Percentiles rank a stretch among this genome's conserved stretches.
phyloP scores from a whole-genome alignment of 2,329 filamentous ascomycete species.

The Diaporthe vexans region DNA sequence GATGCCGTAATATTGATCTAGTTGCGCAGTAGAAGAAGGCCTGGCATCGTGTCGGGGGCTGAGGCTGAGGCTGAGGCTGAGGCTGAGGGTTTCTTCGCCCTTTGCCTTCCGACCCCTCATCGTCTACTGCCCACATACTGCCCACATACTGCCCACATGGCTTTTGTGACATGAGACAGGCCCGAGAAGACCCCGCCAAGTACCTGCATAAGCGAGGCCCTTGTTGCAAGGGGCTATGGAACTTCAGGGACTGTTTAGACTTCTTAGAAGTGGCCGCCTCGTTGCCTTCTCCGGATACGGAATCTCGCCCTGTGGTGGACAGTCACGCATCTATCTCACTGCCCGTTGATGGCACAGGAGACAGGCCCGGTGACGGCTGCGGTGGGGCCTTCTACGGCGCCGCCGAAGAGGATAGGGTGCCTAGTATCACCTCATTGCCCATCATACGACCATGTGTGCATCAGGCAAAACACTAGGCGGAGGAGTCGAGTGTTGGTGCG shows the following conservation, averaged over 20 bases:
- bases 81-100: not conserved
- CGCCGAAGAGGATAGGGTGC: not conserved
- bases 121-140: slow-evolving; percentile 10
- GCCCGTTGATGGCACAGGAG: not conserved
- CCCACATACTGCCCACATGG: slow-evolving; percentile 20
- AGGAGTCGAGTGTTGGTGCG: not conserved
- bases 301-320: too few species aligned
- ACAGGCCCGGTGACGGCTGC: not conserved
- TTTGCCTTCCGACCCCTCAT: not conserved
- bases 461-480: not conserved
- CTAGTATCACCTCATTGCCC: not conserved
- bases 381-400: not conserved
- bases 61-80: slow-evolving; percentile 26
- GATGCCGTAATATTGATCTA: too few species aligned
- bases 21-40: too few species aligned
- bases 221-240: not conserved
- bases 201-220: slow-evolving; percentile 27
- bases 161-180: not conserved
- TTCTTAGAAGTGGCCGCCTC: slow-evolving; percentile 13
- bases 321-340: not conserved
- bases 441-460: not conserved
- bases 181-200: slow-evolving; percentile 1
- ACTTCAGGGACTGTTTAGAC: slow-evolving; percentile 1
- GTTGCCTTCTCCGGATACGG: slow-evolving; percentile 3
- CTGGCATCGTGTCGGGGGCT: not conserved